Conservation (phyloP, 495 filamentous ascomycete genomes). For the Collariella sp. region DNA sequence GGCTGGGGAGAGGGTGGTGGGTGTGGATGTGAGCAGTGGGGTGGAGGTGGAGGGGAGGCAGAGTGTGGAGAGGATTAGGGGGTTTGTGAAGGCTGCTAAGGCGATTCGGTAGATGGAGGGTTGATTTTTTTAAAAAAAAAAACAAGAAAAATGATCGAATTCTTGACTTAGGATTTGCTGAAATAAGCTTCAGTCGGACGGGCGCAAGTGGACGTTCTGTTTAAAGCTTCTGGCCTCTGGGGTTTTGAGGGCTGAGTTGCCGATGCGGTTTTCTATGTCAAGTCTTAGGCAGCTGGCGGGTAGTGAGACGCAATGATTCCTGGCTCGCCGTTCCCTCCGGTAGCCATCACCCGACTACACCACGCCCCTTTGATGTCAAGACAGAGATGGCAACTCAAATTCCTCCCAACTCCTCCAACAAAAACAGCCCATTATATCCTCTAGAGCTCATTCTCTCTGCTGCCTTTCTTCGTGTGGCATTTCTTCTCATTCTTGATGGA, state of each 20-base stretch:
- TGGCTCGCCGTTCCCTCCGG: not conserved
- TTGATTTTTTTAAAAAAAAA: no score
- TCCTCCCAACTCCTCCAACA: no score
- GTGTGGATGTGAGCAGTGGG: conserved; percentile 88
- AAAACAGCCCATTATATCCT: not conserved
- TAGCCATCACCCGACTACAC: not conserved
- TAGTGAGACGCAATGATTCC: not conserved
- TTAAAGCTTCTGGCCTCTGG: no score
- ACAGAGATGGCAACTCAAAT: not conserved
- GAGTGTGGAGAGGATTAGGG: conserved; percentile 69
- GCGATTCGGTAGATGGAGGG: conserved; percentile 28
- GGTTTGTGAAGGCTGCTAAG: conserved; percentile 71
- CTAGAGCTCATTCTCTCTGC: not conserved
- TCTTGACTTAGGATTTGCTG: no score
- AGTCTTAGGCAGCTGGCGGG: no score
- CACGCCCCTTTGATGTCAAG: not conserved
- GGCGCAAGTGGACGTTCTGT: no score
- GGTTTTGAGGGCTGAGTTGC: no score
- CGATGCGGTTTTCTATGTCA: no score
- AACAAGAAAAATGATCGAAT: no score
- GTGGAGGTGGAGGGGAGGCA: conserved; percentile 81
- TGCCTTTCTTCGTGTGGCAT: not conserved
- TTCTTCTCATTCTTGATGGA: not conserved
- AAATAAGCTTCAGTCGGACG: no score
- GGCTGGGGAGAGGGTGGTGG: conserved; percentile 54